Base-by-base conservation (phyloP, 768 basidiomycete species). In the Boletellus ananas region DNA sequence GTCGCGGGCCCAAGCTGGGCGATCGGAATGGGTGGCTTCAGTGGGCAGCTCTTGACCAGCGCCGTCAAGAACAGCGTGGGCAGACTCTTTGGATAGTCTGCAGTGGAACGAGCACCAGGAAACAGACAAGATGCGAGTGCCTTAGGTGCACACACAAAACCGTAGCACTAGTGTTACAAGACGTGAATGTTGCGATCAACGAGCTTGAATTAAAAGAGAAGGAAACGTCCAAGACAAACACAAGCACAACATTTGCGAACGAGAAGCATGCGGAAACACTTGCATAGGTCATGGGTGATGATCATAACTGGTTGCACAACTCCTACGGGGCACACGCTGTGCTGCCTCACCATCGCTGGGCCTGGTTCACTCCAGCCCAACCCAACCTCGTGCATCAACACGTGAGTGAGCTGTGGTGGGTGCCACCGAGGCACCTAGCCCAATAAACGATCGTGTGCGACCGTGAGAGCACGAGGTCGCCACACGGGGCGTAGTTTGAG, bases 381-480 rank as follows among this genome's bases (percentile, higher is more conserved):
- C 74, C 72, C 83, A 89, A n/a, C 90, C 90, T 51, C 85, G 80
- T 50, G 79, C 90, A 63, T 92, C 90, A 45, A 92, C 89, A 57
- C 84, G 84, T 13, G 89, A 88, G 55, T 87, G 85, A 4, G 85
- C 90, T 17, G 84, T 87, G 8, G 90, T 92, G 11, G 90, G 87
- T 23, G 84, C 84, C 18, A 82, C 78, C 14, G 83, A 80, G 21
- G 78, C 72, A 38, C 80, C 79, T 9, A 90, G 58, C 18, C 84
- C 84, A 64, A 91, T 87, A 57, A 88, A 86, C 37, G 87, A 87
- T 61, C 78, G 77, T 38, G 84, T 83, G 49, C 84, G 78, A 31
- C 86, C 85, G 47, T 82, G 78, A 18, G 77, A 70, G 44, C 78
- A 80, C 64, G 85, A 81, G 10, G 83, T 83, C 38, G 87, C 79